Percentiles rank a stretch among this genome's conserved stretches.
These are phyloP conservation scores for Trichomonascaceae sp. DNA, from an alignment of 1,139 yeast genomes.

Conservation along the genomic window DNA sequence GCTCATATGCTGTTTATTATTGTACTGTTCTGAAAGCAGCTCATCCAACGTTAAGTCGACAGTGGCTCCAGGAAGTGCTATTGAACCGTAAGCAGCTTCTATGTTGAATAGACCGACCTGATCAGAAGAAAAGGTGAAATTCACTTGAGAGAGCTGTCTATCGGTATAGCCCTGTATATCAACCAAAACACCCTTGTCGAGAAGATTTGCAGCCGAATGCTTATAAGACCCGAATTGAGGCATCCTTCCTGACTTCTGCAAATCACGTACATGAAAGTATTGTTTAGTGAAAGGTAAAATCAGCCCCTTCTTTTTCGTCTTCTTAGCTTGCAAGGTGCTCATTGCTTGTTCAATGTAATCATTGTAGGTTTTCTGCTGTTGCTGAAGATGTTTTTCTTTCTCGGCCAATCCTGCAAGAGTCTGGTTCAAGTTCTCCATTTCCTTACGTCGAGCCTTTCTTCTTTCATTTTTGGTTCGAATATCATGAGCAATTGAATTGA, in stretches of 20 bases:
- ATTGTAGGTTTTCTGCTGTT: constrained; percentile 61
- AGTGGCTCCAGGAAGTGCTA: constrained; percentile 46
- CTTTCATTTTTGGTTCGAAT: constrained; percentile 74
- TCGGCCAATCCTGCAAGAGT: constrained; percentile 56
- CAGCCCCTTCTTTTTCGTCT: constrained; percentile 46
- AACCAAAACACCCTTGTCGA: constrained; percentile 63
- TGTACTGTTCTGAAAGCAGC: constrained; percentile 58
- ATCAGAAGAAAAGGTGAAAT: constrained; percentile 72
- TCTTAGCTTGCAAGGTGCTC: constrained; percentile 50
- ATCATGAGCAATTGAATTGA: constrained; percentile 81
- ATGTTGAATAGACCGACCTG: constrained; percentile 65
- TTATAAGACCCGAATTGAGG: constrained; percentile 82
- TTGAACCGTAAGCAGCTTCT: constrained; percentile 53
- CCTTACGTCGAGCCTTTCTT: constrained; percentile 55
- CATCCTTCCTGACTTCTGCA: constrained; percentile 59
- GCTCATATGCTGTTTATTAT: constrained; percentile 42
- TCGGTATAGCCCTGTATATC: constrained; percentile 46
- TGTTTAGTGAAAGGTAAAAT: constrained; percentile 68
- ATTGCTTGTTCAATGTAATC: constrained; percentile 62
- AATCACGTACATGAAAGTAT: constrained; percentile 68
- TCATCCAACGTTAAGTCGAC: constrained; percentile 58
- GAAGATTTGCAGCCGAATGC: constrained; percentile 67
- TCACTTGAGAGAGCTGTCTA: constrained; percentile 58
- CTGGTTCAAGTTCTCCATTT: constrained; percentile 52
- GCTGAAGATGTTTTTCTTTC: constrained; percentile 56